A percentile compares a stretch with the other conserved stretches of the same genome.
Evolutionary conservation across 306 rosid genomes (phyloP).

Genomic region (Delonix regia): DNA sequence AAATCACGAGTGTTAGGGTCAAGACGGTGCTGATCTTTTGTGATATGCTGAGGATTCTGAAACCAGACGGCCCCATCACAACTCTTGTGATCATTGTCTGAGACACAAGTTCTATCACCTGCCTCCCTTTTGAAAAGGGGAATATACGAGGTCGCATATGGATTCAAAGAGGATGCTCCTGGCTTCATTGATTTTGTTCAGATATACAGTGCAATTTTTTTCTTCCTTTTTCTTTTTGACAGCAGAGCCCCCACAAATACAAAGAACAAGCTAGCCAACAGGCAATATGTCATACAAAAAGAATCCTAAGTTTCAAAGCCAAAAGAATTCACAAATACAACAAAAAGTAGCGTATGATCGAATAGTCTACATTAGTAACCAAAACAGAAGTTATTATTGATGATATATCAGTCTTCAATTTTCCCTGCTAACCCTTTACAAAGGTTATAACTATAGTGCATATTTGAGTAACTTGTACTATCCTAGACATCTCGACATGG

Average conservation of each 20-base stretch:
- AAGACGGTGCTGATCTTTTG: slow-evolving; percentile 33
- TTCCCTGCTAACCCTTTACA: not conserved
- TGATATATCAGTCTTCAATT: not conserved
- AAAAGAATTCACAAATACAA: not conserved
- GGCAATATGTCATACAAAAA: slow-evolving; percentile 13
- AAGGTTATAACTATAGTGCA: not conserved
- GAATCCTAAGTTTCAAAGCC: slow-evolving; percentile 4
- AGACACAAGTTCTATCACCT: slow-evolving; percentile 35
- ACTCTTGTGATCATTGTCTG: slow-evolving; percentile 35
- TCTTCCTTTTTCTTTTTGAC: not conserved
- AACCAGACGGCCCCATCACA: slow-evolving; percentile 43
- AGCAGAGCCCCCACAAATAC: not conserved
- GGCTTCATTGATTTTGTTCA: slow-evolving; percentile 59
- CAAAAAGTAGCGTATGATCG: not conserved
- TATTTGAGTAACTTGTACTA: not conserved
- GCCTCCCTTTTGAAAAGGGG: slow-evolving; percentile 66
- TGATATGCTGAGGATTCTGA: slow-evolving; percentile 45
- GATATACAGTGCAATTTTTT: not conserved
- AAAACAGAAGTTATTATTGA: not conserved
- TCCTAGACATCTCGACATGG: not conserved
- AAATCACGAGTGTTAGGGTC: slow-evolving; percentile 25
- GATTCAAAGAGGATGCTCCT: slow-evolving; percentile 69
- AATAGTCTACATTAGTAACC: slow-evolving; percentile 1
- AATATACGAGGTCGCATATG: slow-evolving; percentile 74
- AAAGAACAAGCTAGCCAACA: slow-evolving; percentile 35